Evolutionary conservation across 139 green algal species (phyloP), one percentile per base, ranked within the genome.

Genomic region (Ettlia oleoabundans): DNA sequence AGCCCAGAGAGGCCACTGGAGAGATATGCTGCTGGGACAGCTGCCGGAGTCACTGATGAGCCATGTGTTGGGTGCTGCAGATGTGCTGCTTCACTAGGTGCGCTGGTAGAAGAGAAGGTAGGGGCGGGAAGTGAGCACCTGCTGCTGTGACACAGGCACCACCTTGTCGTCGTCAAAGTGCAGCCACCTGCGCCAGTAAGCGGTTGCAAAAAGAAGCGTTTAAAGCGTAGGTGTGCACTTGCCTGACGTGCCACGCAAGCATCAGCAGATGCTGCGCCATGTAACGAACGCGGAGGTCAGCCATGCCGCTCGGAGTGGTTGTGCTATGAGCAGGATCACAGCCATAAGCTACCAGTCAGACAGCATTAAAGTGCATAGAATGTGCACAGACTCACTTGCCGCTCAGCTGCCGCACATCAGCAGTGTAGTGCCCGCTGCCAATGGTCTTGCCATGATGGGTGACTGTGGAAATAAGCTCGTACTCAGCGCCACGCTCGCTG

Each of bases 101-200:
- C 77, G 84, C 86, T 95, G 89, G 81, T 96, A 96, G 63, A 95
- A 89, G 18, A 96, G 91, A 73, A 96, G 77, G 86, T 96, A 96
- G 35, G 90, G 86, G 32, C 82, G 77, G 53, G 94, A 88, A 0
- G 40, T 40, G 28, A 94, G 77, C 79, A 96, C 90, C 18, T 81
- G 22, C 24, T 84, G 47, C 55, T 83, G 32, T 1, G 62, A 55
- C 2, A 95, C 89, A 2, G 81, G n/a, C 24, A 83, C 83, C 30
- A 96, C 91, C n/a, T 84, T 64, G 1, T 84, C 87, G 66, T 97
- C 93, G 67, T 97, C 93, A 80, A 96, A 96, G 33, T 88, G 88
- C 78, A 95, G 83, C 92, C 93, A 97, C 22, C 74, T 65, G 61
- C 35, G 53, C 19, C 1, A n/a, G 42, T n/a, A 35, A 40, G 30